Base-by-base conservation (phyloP, 805 yeast genomes). In the Blastobotrys attinorum region DNA sequence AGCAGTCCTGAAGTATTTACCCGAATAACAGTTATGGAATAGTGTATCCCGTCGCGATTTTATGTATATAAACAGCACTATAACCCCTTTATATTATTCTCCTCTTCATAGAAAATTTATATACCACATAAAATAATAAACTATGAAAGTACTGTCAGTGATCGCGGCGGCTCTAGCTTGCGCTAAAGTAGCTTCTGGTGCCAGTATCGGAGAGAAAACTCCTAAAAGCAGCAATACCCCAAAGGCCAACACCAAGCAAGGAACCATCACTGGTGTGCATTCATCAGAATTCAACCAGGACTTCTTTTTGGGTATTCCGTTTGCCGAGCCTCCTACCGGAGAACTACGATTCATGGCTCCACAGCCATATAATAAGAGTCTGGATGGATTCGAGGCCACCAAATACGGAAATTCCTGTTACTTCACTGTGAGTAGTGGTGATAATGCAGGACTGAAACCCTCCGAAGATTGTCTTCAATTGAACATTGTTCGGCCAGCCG, bases 281-380 rank as follows among this genome's bases (percentile, higher is more conserved):
- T 18, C 21, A 5, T 8, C 17, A 6, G 17, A 17, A 11, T 35
- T 35, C 21, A 21, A 35, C n/a, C 39, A 35, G 21, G 51, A 47
- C n/a, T 13, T 16, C n/a, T 47, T 47, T 23, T 17, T 35, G 22
- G 63, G 64, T 6, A 49, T 60, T 20, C 61, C 62, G n/a, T 60
- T 50, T 42, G 62, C 62, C 13, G 47, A 53, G 32, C 56, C 64
- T 33, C 64, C 64, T 4, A 38, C 52, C 2, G 58, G 55, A 0
- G 23, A 46, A 1, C 46, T 58, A 11, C 48, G 64, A 35, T 60
- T 60, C 46, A 55, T 48, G 4, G 63, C 61, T 4, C 47, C 50
- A 4, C 45, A 53, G 16, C 50, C 43, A 34, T 22, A 22, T 20
- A 27, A 39, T 16, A 16, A 11, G 11, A 25, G 11, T 11, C 11